These are phyloP conservation scores for Entomortierella chlamydospora DNA, from an alignment of 192 early-diverging fungal genomes.

Conservation along the genomic window DNA sequence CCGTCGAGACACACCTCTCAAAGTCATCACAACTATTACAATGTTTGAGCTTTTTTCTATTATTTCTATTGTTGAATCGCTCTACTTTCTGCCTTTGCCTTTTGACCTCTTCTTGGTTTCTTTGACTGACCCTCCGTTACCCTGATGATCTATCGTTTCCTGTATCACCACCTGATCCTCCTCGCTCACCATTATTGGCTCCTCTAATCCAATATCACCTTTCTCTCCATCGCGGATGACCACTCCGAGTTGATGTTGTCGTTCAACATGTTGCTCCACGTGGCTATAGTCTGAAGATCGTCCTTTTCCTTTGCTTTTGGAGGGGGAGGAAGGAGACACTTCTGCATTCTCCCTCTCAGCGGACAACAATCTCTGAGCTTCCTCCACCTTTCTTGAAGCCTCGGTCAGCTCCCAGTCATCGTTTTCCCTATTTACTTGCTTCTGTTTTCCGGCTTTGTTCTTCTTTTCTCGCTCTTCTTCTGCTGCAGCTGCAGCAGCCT, in stretches of 20 bases:
- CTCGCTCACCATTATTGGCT: conserved; percentile 27
- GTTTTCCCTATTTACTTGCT: neutral
- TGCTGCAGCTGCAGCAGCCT: conserved; percentile 44
- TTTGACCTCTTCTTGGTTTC: conserved; percentile 23
- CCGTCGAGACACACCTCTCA: too few relatives aligned
- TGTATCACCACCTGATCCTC: conserved; percentile 15
- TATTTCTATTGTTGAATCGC: neutral
- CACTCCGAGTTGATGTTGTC: conserved; percentile 4
- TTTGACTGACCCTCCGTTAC: conserved; percentile 2
- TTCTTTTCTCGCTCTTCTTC: conserved; percentile 14
- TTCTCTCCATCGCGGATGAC: neutral
- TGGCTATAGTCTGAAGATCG: conserved; percentile 35
- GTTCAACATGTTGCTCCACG: conserved; percentile 2
- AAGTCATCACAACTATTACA: too few relatives aligned
- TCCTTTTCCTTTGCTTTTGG: conserved; percentile 40
- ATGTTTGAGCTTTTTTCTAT: too few relatives aligned
- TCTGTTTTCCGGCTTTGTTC: conserved; percentile 30
- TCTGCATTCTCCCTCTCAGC: neutral
- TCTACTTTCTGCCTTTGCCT: conserved; percentile 49
- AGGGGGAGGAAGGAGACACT: neutral
- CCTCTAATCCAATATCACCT: conserved; percentile 9
- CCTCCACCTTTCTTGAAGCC: conserved; percentile 30
- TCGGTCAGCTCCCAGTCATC: conserved; percentile 13
- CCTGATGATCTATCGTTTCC: neutral
- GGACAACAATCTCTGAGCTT: conserved; percentile 27